Percentiles rank a stretch among this genome's conserved stretches.
phyloP scores from a whole-genome alignment of 441 rosid genomes.

The Adansonia rubrostipa region DNA sequence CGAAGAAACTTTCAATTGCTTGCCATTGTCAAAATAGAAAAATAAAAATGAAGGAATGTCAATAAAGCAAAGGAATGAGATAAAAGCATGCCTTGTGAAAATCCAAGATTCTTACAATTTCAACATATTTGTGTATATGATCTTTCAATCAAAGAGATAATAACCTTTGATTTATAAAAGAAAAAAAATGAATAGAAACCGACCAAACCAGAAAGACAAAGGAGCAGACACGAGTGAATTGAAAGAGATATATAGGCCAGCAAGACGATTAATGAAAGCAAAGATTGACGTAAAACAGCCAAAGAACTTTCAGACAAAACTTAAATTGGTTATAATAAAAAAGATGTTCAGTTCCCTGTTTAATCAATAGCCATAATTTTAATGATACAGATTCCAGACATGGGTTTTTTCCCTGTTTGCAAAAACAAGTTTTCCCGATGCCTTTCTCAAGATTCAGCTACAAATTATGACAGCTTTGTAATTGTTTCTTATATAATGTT shows the following conservation, averaged over 20 bases:
- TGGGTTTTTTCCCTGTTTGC: slow-evolving; percentile 14
- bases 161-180: not conserved
- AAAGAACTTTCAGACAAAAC: slow-evolving; percentile 3
- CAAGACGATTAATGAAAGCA: not conserved
- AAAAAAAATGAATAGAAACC: not conserved
- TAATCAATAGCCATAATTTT: not conserved
- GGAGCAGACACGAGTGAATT: not conserved
- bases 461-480: not conserved
- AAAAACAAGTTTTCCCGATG: not conserved
- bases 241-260: not conserved
- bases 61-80: slow-evolving; percentile 20
- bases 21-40: not conserved
- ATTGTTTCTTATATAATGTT: not conserved
- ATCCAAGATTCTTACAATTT: not conserved
- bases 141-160: not conserved
- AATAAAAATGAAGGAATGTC: slow-evolving; percentile 6
- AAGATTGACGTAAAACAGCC: not conserved
- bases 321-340: not conserved
- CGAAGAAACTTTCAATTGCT: slow-evolving; percentile 22
- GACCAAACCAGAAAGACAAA: not conserved
- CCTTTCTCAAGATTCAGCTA: not conserved
- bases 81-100: not conserved
- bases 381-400: slow-evolving; percentile 12
- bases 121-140: too few species aligned
- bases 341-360: slow-evolving; percentile 3